phyloP scores from a whole-genome alignment of 495 filamentous ascomycete genomes.

The Penicillium steckii region DNA sequence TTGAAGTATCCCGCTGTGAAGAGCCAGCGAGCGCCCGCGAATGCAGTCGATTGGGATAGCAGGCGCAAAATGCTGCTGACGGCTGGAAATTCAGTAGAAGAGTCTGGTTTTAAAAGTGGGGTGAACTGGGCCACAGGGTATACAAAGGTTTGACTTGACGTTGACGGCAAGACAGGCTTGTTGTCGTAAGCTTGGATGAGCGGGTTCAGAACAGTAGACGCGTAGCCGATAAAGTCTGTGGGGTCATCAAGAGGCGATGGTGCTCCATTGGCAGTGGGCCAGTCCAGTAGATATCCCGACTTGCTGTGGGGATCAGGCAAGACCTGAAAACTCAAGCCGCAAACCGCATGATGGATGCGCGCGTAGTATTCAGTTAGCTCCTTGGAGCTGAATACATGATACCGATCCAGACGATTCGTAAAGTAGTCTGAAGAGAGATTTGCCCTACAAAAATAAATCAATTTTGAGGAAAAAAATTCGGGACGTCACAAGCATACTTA shows the following conservation, averaged over 20 bases:
- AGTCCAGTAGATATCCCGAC: conserved; percentile 69
- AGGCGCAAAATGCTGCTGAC: conserved; percentile 70
- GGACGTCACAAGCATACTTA: conserved; percentile 27
- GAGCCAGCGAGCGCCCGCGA: conserved; percentile 73
- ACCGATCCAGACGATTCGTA: conserved; percentile 90
- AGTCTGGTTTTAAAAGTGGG: conserved; percentile 72
- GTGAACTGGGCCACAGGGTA: conserved; percentile 85
- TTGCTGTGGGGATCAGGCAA: conserved; percentile 53
- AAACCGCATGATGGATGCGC: conserved; percentile 71
- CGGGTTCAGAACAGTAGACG: conserved; percentile 62
- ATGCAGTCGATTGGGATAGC: conserved; percentile 55
- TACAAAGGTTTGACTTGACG: conserved; percentile 64
- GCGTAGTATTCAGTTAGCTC: conserved; percentile 82
- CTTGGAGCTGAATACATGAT: conserved; percentile 82
- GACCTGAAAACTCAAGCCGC: conserved; percentile 78
- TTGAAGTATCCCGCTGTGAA: conserved; percentile 99
- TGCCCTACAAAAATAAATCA: conserved; percentile 50
- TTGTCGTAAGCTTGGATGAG: conserved; percentile 56
- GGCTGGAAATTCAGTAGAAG: conserved; percentile 84
- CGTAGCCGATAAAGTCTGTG: conserved; percentile 61
- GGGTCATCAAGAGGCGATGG: conserved; percentile 71
- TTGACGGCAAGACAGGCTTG: conserved; percentile 25
- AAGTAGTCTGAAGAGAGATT: conserved; percentile 96
- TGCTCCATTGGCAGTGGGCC: conserved; percentile 73
- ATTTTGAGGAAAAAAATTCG: neutral